These are phyloP conservation scores for Trichoderma erinaceum DNA, from an alignment of 495 filamentous ascomycete species.

Conservation along the genomic window DNA sequence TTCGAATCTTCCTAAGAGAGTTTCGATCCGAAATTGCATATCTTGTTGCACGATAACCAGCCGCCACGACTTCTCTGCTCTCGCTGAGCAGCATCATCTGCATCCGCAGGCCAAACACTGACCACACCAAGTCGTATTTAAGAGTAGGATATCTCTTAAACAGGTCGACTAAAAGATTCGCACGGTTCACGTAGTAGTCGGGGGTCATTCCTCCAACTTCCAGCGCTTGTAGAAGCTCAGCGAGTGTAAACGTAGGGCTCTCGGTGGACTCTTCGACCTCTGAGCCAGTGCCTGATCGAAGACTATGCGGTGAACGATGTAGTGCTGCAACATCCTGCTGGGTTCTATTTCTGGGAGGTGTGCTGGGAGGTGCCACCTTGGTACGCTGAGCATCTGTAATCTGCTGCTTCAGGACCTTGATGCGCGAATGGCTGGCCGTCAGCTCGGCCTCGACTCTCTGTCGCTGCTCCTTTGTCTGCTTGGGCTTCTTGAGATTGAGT, in stretches of 20 bases:
- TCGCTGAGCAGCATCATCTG: constrained; percentile 93
- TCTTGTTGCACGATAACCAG: constrained; percentile 86
- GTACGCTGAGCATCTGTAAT: constrained; percentile 61
- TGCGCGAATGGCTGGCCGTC: constrained; percentile 81
- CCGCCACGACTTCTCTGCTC: constrained; percentile 90
- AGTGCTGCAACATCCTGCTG: constrained; percentile 54
- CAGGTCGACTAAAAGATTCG: constrained; percentile 84
- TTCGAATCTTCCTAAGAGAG: constrained; percentile 81
- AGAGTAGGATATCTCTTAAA: constrained; percentile 89
- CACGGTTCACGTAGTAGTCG: constrained; percentile 89
- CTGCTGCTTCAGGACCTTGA: constrained; percentile 72
- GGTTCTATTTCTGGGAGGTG: constrained; percentile 66
- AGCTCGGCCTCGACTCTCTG: constrained; percentile 83
- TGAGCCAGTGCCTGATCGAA: constrained; percentile 43
- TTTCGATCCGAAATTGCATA: constrained; percentile 89
- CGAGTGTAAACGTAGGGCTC: constrained; percentile 82
- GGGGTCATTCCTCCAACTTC: constrained; percentile 81
- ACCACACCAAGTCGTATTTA: constrained; percentile 94
- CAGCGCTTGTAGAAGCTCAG: constrained; percentile 79
- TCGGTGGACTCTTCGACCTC: constrained; percentile 68
- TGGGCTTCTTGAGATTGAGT: constrained; percentile 86
- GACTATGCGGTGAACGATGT: constrained; percentile 56
- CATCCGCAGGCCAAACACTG: constrained; percentile 84
- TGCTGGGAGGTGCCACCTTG: constrained; percentile 60
- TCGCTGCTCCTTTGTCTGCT: constrained; percentile 89